A percentile compares a stretch with the other conserved stretches of the same genome.
These are phyloP conservation scores for Paraconiothyrium sp. DNA, from an alignment of 2,329 filamentous ascomycete genomes.

Conservation along the genomic window DNA sequence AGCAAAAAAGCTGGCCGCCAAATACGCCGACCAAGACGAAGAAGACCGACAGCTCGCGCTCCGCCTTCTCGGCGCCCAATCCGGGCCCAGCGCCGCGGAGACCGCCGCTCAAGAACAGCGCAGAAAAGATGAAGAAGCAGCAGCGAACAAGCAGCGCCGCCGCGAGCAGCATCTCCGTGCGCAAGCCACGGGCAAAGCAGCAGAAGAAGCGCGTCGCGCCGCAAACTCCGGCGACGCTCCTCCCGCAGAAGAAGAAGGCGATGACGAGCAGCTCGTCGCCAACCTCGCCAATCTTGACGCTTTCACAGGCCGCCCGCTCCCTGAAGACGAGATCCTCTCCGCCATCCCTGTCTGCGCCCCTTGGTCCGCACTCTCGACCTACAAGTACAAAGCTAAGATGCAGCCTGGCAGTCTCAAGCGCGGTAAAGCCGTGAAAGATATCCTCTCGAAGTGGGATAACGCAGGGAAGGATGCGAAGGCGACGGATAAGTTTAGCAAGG, in stretches of 20 bases:
- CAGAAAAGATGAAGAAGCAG: slow-evolving; percentile 75
- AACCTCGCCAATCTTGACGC: slow-evolving; percentile 64
- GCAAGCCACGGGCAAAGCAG: slow-evolving; percentile 77
- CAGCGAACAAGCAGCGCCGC: slow-evolving; percentile 77
- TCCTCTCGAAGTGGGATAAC: slow-evolving; percentile 81
- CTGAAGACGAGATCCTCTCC: slow-evolving; percentile 82
- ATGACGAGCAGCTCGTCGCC: slow-evolving; percentile 65
- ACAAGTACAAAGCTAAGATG: slow-evolving; percentile 95
- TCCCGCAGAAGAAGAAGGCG: slow-evolving; percentile 58
- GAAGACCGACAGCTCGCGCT: slow-evolving; percentile 88
- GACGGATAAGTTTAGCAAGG: slow-evolving; percentile 57
- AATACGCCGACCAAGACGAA: slow-evolving; percentile 94
- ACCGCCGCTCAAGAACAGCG: slow-evolving; percentile 69
- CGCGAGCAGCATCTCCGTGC: slow-evolving; percentile 81
- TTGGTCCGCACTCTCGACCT: slow-evolving; percentile 70
- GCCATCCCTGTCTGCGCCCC: slow-evolving; percentile 71
- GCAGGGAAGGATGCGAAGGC: slow-evolving; percentile 64
- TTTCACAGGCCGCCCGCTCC: slow-evolving; percentile 79
- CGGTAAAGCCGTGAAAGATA: slow-evolving; percentile 91
- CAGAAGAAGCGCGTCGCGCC: slow-evolving; percentile 72
- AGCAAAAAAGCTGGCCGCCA: slow-evolving; percentile 84
- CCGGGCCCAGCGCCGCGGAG: slow-evolving; percentile 73
- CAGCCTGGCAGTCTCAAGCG: slow-evolving; percentile 92
- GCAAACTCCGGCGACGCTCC: slow-evolving; percentile 37
- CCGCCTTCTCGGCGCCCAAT: slow-evolving; percentile 81